These are phyloP conservation scores for Trametes pubescens DNA, from an alignment of 1,284 basidiomycete species.

Conservation along the genomic window DNA sequence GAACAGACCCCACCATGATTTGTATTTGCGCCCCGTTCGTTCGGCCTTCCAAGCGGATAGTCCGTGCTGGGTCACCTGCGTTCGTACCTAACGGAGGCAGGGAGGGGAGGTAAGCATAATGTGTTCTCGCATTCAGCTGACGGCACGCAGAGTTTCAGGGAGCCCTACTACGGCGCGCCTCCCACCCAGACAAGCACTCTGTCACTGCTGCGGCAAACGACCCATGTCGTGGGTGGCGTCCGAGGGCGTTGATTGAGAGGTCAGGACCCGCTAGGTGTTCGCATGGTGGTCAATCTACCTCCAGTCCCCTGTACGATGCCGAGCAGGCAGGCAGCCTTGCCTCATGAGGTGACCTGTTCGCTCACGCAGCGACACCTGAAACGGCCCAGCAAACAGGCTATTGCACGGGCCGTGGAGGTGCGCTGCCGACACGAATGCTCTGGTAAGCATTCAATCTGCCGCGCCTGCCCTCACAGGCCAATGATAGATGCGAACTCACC, in stretches of 20 bases:
- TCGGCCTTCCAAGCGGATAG: background rate
- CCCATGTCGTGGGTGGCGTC: background rate
- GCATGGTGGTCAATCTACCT: too few species aligned
- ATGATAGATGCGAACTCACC: conserved; percentile 15
- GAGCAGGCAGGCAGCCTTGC: too few species aligned
- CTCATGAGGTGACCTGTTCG: too few species aligned
- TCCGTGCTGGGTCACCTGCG: background rate
- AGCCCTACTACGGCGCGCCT: background rate
- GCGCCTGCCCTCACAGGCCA: background rate
- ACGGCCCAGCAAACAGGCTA: background rate
- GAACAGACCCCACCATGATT: background rate
- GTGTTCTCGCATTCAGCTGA: background rate
- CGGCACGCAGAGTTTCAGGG: background rate
- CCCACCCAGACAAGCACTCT: background rate
- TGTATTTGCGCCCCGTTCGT: background rate
- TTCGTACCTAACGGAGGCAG: background rate
- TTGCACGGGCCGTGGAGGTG: background rate
- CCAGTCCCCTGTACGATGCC: too few species aligned
- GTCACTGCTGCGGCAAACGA: conserved; percentile 3
- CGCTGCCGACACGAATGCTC: background rate
- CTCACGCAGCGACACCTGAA: background rate
- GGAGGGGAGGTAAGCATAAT: background rate
- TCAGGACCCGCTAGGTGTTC: too few species aligned
- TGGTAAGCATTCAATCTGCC: background rate
- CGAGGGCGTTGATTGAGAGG: too few species aligned